These are phyloP conservation scores for Harringtonia aguacate DNA, from an alignment of 2,329 filamentous ascomycete species.

Conservation along the genomic window DNA sequence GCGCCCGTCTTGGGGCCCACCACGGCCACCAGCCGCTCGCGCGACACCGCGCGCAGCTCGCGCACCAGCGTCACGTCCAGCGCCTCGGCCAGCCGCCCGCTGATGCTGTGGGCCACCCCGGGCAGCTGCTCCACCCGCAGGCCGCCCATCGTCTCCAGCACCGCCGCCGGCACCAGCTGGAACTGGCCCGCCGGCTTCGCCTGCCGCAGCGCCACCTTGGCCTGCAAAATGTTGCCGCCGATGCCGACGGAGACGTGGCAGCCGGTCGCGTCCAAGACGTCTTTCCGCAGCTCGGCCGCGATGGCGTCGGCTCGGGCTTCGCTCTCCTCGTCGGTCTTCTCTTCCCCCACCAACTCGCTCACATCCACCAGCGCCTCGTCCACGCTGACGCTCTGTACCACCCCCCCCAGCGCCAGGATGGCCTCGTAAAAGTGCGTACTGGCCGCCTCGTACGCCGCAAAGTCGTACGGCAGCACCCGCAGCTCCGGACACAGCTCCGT, in stretches of 20 bases:
- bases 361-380: conserved; percentile 90
- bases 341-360: conserved; percentile 56
- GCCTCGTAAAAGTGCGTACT: conserved; percentile 80
- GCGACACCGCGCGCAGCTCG: conserved; percentile 67
- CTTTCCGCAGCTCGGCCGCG: conserved; percentile 53
- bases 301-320: conserved; percentile 70
- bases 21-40: conserved; percentile 60
- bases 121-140: conserved; percentile 74
- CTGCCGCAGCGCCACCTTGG: conserved; percentile 80
- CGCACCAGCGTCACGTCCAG: conserved; percentile 73
- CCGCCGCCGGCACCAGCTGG: conserved; percentile 72
- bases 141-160: conserved; percentile 65
- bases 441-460: conserved; percentile 85
- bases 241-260: conserved; percentile 91
- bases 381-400: conserved; percentile 93
- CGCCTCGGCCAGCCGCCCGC: conserved; percentile 79
- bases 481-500: conserved; percentile 73
- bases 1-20: conserved; percentile 89
- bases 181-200: conserved; percentile 93
- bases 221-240: conserved; percentile 79
- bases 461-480: conserved; percentile 90
- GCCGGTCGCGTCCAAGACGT: conserved; percentile 63
- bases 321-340: conserved; percentile 44
- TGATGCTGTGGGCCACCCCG: conserved; percentile 84
- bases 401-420: conserved; percentile 66